Conservation (phyloP, 176 grass and related monocot species). For the Bothriochloa decipiens region DNA sequence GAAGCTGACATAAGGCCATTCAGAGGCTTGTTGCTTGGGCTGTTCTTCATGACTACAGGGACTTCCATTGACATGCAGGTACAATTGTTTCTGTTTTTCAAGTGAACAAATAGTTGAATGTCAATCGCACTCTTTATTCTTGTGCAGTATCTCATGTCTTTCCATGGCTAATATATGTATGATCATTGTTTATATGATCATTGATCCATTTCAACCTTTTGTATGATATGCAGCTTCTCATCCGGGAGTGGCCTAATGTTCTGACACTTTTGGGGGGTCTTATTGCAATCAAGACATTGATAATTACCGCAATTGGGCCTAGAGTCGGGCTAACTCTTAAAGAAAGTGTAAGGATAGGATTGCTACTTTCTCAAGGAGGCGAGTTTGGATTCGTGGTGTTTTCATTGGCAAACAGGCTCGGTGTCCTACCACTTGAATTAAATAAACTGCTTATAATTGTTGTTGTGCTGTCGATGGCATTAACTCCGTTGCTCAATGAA, state of each 20-base stretch:
- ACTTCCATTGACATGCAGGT: conserved; percentile 99
- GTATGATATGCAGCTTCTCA: conserved; percentile 71
- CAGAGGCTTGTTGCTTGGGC: conserved; percentile 94
- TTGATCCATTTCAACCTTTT: conserved; percentile 15
- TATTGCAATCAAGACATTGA: conserved; percentile 85
- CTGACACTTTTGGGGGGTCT: conserved; percentile 79
- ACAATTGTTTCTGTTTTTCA: background rate
- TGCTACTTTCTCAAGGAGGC: conserved; percentile 98
- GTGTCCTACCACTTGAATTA: conserved; percentile 92
- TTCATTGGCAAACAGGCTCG: conserved; percentile 98
- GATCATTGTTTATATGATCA: background rate
- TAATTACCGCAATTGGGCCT: conserved; percentile 87
- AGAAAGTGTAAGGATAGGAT: conserved; percentile 93
- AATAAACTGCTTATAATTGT: conserved; percentile 99
- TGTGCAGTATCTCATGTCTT: conserved; percentile 20
- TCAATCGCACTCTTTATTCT: background rate
- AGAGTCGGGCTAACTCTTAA: conserved; percentile 89
- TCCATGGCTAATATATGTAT: background rate
- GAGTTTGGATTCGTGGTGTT: conserved; percentile 98
- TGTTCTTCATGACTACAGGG: conserved; percentile 97
- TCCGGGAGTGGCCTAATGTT: conserved; percentile 98
- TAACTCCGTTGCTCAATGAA: conserved; percentile 95
- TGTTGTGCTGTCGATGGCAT: conserved; percentile 94
- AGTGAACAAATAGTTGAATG: background rate
- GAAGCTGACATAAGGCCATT: conserved; percentile 99